Base-by-base conservation (phyloP, 139 green algal genomes). In the Haematococcus lacustris region DNA sequence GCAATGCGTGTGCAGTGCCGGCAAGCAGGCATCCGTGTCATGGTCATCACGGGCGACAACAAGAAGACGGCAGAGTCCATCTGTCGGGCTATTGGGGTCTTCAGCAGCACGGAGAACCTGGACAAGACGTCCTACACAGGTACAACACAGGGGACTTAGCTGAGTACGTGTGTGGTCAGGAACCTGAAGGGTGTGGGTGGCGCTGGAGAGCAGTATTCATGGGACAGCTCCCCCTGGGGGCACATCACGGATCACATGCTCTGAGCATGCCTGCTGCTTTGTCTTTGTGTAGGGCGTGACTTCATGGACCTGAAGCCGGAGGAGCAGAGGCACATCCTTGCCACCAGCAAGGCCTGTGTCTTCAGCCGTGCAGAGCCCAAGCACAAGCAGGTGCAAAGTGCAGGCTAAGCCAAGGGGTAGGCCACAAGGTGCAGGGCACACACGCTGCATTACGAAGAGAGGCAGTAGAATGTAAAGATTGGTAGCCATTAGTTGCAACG, bases 321-420 rank as follows among this genome's bases (percentile, higher is more conserved):
- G 1, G 68, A 88, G 66, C 76, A 89, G 76, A 66, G 85, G n/a
- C 28, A 51, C 9, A 71, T 93, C 47, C 82, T 96, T 40, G 13
- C 64, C 6, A 69, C 66, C 26, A 38, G 40, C 25, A 81, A 80
- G 2, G 91, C 88, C 43, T 68, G 87, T 6, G 92, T 93, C 57
- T 97, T 99, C 83, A 96, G 87, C 21, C 82, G 96, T 3, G 96
- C 95, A 17, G 95, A 99, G 86, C 95, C 96, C 1, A 82, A 80
- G 41, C 95, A 99, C 87, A 97, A 97, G 82, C 92, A 90, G 80
- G 82, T 80, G 34, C 1, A 71, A n/a, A n/a, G n/a, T n/a, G n/a
- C n/a, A n/a, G n/a, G n/a, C n/a, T n/a, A n/a, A n/a, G n/a, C n/a
- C n/a, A n/a, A n/a, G n/a, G n/a, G n/a, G n/a, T n/a, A n/a, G n/a